phyloP scores from a whole-genome alignment of 495 filamentous ascomycete species.

The Aspergillus kassunensis region DNA sequence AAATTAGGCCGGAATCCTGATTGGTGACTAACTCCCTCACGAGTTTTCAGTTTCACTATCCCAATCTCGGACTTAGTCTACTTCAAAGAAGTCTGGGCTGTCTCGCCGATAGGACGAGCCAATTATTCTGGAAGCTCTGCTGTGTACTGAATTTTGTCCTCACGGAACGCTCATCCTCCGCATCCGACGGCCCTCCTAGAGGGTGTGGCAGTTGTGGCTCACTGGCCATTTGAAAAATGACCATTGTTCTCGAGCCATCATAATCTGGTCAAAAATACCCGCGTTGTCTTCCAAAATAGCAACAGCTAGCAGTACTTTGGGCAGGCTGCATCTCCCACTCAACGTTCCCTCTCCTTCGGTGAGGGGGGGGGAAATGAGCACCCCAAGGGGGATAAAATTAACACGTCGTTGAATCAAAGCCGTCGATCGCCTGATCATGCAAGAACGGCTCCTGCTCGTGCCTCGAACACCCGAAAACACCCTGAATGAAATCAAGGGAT shows the following conservation, averaged over 20 bases:
- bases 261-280: constrained; percentile 10
- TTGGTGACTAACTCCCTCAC: constrained; percentile 1
- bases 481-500: not conserved
- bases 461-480: constrained; percentile 23
- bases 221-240: constrained; percentile 12
- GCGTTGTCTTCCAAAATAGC: constrained; percentile 2
- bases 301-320: constrained; percentile 7
- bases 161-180: constrained; percentile 14
- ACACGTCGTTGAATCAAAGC: constrained; percentile 19
- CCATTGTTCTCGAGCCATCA: constrained; percentile 7
- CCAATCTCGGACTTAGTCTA: constrained; percentile 4
- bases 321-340: constrained; percentile 13
- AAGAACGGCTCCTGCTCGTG: constrained; percentile 25
- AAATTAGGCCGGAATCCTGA: not conserved
- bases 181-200: constrained; percentile 7
- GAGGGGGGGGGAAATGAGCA: constrained; percentile 19
- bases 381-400: not conserved
- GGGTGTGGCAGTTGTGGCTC: too few relatives aligned
- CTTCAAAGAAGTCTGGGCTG: constrained; percentile 16
- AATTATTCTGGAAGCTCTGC: constrained; percentile 27
- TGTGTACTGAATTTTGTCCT: constrained; percentile 8
- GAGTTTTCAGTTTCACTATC: not conserved
- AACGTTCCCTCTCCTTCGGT: constrained; percentile 24
- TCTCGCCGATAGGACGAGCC: constrained; percentile 14
- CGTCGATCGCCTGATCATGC: constrained; percentile 34